Evolutionary conservation across 2,329 filamentous ascomycete genomes (phyloP).

Genomic region (Phialocephala subalpina): DNA sequence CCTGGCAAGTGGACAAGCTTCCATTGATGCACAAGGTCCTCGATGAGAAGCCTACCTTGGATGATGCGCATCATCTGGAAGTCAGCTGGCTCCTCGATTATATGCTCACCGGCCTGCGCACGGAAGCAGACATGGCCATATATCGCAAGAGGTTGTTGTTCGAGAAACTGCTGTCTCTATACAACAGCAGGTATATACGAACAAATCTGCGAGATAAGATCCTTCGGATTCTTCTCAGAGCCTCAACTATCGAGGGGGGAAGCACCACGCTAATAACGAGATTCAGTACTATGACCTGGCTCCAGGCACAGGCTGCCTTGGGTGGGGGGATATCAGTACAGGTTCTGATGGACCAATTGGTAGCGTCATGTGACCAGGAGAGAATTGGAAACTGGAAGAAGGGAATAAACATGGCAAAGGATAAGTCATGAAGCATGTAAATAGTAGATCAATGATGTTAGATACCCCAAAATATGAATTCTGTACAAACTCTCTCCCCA

Average conservation of each 20-base stretch:
- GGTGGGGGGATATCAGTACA: slow-evolving; percentile 57
- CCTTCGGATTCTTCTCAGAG: slow-evolving; percentile 69
- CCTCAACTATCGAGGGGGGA: slow-evolving; percentile 72
- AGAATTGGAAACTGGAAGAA: slow-evolving; percentile 73
- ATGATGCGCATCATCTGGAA: slow-evolving; percentile 77
- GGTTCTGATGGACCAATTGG: slow-evolving; percentile 64
- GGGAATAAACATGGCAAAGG: slow-evolving; percentile 21
- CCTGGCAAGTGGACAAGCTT: slow-evolving; percentile 78
- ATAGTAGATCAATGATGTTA: slow-evolving; percentile 15
- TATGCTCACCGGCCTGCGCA: slow-evolving; percentile 72
- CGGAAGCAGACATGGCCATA: slow-evolving; percentile 64
- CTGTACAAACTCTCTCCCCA: neutral
- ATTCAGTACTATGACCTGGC: slow-evolving; percentile 78
- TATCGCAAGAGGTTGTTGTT: slow-evolving; percentile 72
- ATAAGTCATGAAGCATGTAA: neutral
- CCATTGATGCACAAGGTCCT: slow-evolving; percentile 72
- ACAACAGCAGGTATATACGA: slow-evolving; percentile 70
- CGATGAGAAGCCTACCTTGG: slow-evolving; percentile 71
- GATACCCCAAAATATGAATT: slow-evolving; percentile 30
- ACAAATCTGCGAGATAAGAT: slow-evolving; percentile 61
- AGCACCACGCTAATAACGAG: slow-evolving; percentile 84
- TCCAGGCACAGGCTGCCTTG: slow-evolving; percentile 65
- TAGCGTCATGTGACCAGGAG: slow-evolving; percentile 72
- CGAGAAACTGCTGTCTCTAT: slow-evolving; percentile 76
- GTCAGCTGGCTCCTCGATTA: slow-evolving; percentile 78